Evolutionary conservation across 345 rosid genomes (phyloP).

Genomic region (Salix arbutifolia): DNA sequence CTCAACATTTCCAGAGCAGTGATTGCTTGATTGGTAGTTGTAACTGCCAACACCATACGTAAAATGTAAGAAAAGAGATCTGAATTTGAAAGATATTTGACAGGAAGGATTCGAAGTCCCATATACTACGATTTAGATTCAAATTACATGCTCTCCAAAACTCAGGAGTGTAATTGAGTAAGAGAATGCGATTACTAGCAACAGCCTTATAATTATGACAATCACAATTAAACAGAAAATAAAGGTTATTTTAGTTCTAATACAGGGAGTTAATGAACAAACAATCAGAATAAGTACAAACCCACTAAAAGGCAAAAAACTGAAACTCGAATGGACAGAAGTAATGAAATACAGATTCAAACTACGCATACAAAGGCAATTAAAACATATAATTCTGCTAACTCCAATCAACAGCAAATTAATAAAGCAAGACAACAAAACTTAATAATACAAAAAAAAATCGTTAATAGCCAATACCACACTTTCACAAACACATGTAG

Average conservation of each 20-base stretch:
- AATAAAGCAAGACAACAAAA: neutral
- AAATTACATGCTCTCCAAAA: neutral
- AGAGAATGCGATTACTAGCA: conserved; percentile 12
- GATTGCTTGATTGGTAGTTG: conserved; percentile 52
- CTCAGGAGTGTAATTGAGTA: neutral
- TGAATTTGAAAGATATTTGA: neutral
- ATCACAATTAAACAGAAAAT: neutral
- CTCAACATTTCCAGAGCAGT: conserved; percentile 54
- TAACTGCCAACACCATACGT: conserved; percentile 40
- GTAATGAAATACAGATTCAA: neutral
- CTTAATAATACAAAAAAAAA: neutral
- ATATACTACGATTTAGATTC: conserved; percentile 3
- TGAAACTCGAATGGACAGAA: neutral
- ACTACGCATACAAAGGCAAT: neutral
- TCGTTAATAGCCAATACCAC: neutral
- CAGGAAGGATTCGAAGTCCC: neutral
- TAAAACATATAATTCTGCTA: neutral
- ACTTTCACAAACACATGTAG: neutral
- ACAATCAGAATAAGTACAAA: neutral
- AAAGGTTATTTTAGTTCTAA: neutral
- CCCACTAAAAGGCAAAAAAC: neutral
- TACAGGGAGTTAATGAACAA: neutral
- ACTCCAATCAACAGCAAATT: neutral
- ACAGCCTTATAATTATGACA: neutral
- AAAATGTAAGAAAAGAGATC: neutral